Evolutionary conservation across 176 grass and related monocot genomes (phyloP), one percentile per base, ranked within the genome.

Genomic region (Oryza meridionalis): DNA sequence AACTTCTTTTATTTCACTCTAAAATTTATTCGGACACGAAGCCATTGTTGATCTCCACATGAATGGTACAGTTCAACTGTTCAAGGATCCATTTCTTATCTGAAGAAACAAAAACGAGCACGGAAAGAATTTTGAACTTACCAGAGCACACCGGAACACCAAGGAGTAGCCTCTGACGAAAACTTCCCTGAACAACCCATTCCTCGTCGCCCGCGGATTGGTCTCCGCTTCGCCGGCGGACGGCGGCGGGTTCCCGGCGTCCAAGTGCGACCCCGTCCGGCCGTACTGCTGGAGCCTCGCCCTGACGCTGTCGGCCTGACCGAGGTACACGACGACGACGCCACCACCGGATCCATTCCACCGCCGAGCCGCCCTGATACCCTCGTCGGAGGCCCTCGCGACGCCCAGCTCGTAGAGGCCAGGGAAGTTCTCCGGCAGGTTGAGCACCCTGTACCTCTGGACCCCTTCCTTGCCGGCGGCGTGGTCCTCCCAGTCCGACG

Each of bases 211-310:
- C 12, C 77, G 46, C 4, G 7, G 24, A 44, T 69, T 67, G 53
- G 26, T 26, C 47, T 79, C 75, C 81, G 65, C 80, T 85, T 84
- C 85, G 70, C 53, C 71, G 17, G 42, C 73, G 88, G 68, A 53
- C 69, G 35, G 11, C 86, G 83, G 17, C 47, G 75, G 69, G 77
- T 78, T 93, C 21, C 83, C 89, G 70, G 65, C 64, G 81, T 98
- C 91, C 83, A 98, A 82, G 89, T 98, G 96, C 61, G 96, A 95
- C 26, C 96, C 96, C 15, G 91, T 86, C 43, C 96, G 93, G 33
- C 96, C 96, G 35, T 98, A 98, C 62, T 98, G 93, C 86, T 98
- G 96, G 42, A 98, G 89, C 85, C 96, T 98, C 50, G 83, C 67
- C 75, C 93, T 86, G 77, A 98, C 84, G 65, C 87, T 98, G 37